Evolutionary conservation across 2,329 filamentous ascomycete genomes (phyloP).

Genomic region (Coniochaeta sp.): DNA sequence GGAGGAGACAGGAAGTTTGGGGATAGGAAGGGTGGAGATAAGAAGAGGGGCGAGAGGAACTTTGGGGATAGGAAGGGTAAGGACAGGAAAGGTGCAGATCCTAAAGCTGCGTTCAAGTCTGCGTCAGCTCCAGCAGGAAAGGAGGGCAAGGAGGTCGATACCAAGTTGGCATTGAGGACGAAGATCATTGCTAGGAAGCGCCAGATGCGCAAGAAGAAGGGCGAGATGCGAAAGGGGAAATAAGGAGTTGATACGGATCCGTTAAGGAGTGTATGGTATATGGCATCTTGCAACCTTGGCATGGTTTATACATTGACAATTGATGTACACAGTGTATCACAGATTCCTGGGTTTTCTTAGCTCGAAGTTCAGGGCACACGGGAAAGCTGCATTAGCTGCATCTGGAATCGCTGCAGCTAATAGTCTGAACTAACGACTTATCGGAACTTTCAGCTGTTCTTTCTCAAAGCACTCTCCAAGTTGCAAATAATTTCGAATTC

Average conservation of each 20-base stretch:
- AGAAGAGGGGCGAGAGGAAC: conserved; percentile 10
- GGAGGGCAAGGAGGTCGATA: conserved; percentile 25
- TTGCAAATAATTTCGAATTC: background rate
- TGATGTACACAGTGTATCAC: background rate
- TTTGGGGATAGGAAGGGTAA: conserved; percentile 7
- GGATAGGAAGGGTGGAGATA: conserved; percentile 13
- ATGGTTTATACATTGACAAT: background rate
- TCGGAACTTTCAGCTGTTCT: background rate
- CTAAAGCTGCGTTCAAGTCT: conserved; percentile 18
- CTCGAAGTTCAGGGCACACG: background rate
- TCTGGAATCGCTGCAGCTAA: background rate
- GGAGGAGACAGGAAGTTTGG: conserved; percentile 2
- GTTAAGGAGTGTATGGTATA: background rate
- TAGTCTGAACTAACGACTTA: background rate
- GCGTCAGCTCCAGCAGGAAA: conserved; percentile 21
- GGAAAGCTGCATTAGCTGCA: background rate
- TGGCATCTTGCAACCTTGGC: background rate
- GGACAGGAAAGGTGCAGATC: conserved; percentile 7
- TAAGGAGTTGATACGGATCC: conserved; percentile 1
- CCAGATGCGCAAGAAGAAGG: conserved; percentile 65
- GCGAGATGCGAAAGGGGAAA: conserved; percentile 15
- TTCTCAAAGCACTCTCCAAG: background rate
- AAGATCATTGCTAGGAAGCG: conserved; percentile 83
- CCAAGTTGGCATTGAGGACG: conserved; percentile 44
- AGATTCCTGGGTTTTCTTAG: background rate